These are phyloP conservation scores for Calonectria hongkongensis DNA, from an alignment of 2,329 filamentous ascomycete genomes.

Conservation along the genomic window DNA sequence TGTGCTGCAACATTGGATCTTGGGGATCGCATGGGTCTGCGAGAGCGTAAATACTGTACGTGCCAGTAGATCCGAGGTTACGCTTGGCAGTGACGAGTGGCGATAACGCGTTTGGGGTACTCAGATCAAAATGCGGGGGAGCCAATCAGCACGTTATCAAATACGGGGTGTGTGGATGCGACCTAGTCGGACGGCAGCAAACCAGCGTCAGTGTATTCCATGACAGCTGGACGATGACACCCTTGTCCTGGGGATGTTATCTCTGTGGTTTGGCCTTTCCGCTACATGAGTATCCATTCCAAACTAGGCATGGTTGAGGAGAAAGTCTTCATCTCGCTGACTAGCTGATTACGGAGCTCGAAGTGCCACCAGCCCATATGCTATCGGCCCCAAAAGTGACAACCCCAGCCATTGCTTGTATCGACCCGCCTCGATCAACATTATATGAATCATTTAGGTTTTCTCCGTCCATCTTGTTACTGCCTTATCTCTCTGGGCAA, in stretches of 20 bases:
- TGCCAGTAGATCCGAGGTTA: not conserved
- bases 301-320: not conserved
- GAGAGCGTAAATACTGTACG: not conserved
- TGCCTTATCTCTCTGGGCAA: too few species aligned
- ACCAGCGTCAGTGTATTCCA: not conserved
- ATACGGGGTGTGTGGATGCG: not conserved
- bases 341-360: too few species aligned
- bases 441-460: too few species aligned
- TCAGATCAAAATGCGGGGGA: conserved; percentile 16
- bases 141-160: conserved; percentile 21
- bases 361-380: too few species aligned
- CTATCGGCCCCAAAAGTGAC: too few species aligned
- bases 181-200: not conserved
- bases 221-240: too few species aligned
- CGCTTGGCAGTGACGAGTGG: not conserved
- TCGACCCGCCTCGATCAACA: too few species aligned
- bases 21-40: not conserved
- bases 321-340: not conserved
- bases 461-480: too few species aligned
- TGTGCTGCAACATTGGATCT: not conserved
- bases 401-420: too few species aligned
- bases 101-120: not conserved
- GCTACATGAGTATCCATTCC: too few species aligned
- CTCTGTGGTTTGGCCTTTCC: not conserved
- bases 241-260: not conserved